Evolutionary conservation across 2,329 filamentous ascomycete species (phyloP), one percentile per base, ranked within the genome.

Genomic region (Metarhizium album): DNA sequence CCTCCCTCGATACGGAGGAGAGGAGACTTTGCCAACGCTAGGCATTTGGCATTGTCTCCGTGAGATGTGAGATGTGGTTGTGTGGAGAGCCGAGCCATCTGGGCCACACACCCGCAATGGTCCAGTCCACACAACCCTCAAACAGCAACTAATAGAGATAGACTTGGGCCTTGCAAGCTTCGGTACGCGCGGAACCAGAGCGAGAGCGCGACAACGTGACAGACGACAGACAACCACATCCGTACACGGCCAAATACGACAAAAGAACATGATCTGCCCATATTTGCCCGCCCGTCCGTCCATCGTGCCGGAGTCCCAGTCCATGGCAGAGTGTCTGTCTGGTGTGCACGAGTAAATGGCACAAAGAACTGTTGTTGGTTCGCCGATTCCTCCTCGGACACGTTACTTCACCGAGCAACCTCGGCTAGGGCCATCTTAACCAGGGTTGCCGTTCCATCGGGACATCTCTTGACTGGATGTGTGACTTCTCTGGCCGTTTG

Each of bases 391-490:
- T 11, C 29, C 29, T 31, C 9, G n/a, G 29, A 40, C 42, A 46
- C 42, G 35, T 13, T 46, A 42, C 29, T 18, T n/a, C 13, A 20
- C 29, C 42, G 18, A 42, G 47, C 40, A 16, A 27, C n/a, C 35
- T 16, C 29, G 45, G n/a, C 43, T 29, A 48, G 29, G 31, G 18
- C 50, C 43, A 49, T 33, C 23, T 11, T 48, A 48, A 35, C 48
- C 45, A 22, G 45, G 50, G 50, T 45, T 52, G 46, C 50, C 53
- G 46, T 35, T 48, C 47, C 38, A 31, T 47, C 45, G 53, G 53
- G 50, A 52, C 50, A 29, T 14, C 22, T 48, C 18, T 45, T 47
- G 35, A 47, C 49, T 50, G 49, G 49, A 16, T 13, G 22, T 29
- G 24, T 11, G 22, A 29, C 18, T 16, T 8, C n/a, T 35, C 16